Percentiles rank a stretch among this genome's conserved stretches.
Evolutionary conservation across 495 filamentous ascomycete species (phyloP).

Genomic region (Daldinia childiae): DNA sequence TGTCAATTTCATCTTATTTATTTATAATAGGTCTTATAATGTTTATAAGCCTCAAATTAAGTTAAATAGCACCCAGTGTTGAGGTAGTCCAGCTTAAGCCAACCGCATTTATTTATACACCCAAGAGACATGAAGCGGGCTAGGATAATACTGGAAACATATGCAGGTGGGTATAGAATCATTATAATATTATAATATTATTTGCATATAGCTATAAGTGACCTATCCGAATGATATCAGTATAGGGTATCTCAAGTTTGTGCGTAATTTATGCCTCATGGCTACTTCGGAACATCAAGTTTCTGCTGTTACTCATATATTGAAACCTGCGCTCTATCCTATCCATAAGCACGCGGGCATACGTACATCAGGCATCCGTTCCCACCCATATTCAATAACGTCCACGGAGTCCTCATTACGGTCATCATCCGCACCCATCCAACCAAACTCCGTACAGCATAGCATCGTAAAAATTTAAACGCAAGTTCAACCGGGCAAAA

Average conservation of each 20-base stretch:
- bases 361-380: neutral
- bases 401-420: constrained; percentile 30
- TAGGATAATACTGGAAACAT: neutral
- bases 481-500: constrained; percentile 2
- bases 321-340: constrained; percentile 4
- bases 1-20: neutral
- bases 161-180: neutral
- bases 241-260: neutral
- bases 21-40: too few relatives aligned
- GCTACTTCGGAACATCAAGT: neutral
- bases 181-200: neutral
- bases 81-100: too few relatives aligned
- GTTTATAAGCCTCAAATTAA: too few relatives aligned
- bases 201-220: neutral
- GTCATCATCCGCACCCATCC: constrained; percentile 23
- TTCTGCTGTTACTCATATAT: constrained; percentile 9
- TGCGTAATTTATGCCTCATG: neutral
- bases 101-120: too few relatives aligned
- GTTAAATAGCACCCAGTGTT: too few relatives aligned
- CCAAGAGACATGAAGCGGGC: too few relatives aligned
- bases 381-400: constrained; percentile 12
- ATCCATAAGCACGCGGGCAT: constrained; percentile 1
- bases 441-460: constrained; percentile 36
- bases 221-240: neutral
- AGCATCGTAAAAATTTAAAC: constrained; percentile 14